Evolutionary conservation across 169 alveolate genomes (phyloP), one percentile per base, ranked within the genome.

Genomic region (Plasmodium vinckei): DNA sequence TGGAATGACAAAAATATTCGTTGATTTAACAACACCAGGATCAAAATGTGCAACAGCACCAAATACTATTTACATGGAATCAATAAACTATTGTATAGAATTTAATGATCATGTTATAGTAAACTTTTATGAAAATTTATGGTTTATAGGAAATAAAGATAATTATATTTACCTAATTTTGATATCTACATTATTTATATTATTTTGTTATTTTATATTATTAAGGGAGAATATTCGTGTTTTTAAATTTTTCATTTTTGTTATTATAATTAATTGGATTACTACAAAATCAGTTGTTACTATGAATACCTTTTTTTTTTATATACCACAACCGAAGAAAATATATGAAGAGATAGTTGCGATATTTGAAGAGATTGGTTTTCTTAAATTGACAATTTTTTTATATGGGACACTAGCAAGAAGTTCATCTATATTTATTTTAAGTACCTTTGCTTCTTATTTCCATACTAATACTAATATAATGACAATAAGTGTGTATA

Each of bases 361-460:
- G 5, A 79, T 79, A 42, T 65, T 79, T 15, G 46, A 67, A 79
- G 82, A 79, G 47, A 67, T 79, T 13, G 89, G 89, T 5, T 39
- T 65, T 33, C 49, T 79, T 5, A 79, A 67, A 54, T 54, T 79
- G 23, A 79, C 82, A 0, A 65, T 79, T 27, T 79, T 79, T 79
- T 27, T 79, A 21, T 79, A 79, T 79, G 75, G 89, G 7, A 79
- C 89, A 19, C 19, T 79, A 39, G 89, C 82, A 39, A 79, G 89
- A 56, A 79, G 89, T 21, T 79, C 89, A 0, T 79, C 89, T 47
- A 79, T 79, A 15, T 79, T 79, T 67, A 79, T 79, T 9, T 51
- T 79, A 46, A 79, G 89, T 46, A 79, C 89, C 6, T 79, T 79
- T n/a, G 89, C 89, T 44, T 79, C 89, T 39, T 79, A 79, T 19